These are phyloP conservation scores for Coniella vitis DNA, from an alignment of 2,329 filamentous ascomycete species.

Conservation along the genomic window DNA sequence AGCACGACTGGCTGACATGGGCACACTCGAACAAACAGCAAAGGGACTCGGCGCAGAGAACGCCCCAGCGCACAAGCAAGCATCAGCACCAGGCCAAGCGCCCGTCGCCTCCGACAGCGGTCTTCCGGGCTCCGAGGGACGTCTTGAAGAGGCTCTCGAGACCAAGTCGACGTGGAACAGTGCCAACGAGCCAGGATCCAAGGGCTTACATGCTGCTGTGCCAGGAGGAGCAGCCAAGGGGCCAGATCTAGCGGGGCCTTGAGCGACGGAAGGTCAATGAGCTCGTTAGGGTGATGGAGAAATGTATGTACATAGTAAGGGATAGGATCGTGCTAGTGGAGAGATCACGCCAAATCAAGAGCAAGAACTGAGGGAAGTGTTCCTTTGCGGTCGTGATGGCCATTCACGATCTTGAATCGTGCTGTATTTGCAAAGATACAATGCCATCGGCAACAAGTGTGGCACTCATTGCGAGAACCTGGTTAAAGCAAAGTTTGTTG, in stretches of 20 bases:
- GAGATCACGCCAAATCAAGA: too few relatives aligned
- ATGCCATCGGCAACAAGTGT: too few relatives aligned
- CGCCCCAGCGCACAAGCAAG: constrained; percentile 8
- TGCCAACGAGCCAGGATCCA: constrained; percentile 4
- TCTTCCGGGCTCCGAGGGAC: neutral
- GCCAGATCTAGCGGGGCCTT: constrained; percentile 2
- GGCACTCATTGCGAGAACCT: too few relatives aligned
- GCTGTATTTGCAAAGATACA: too few relatives aligned
- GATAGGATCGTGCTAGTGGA: too few relatives aligned
- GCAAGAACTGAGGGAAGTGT: too few relatives aligned
- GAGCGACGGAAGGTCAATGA: neutral
- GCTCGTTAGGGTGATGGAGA: too few relatives aligned
- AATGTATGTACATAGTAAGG: too few relatives aligned
- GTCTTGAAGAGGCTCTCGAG: neutral
- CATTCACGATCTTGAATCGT: too few relatives aligned
- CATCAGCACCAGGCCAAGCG: constrained; percentile 7
- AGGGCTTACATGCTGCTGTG: constrained; percentile 1
- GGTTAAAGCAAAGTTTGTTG: too few relatives aligned
- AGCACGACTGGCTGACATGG: too few relatives aligned
- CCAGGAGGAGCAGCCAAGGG: constrained; percentile 9
- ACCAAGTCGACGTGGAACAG: constrained; percentile 2
- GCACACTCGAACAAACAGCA: neutral
- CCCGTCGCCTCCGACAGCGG: constrained; percentile 15
- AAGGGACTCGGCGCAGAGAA: constrained; percentile 13
- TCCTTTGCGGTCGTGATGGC: too few relatives aligned